phyloP scores from a whole-genome alignment of 163 green algal species.

The Volvox carteri region DNA sequence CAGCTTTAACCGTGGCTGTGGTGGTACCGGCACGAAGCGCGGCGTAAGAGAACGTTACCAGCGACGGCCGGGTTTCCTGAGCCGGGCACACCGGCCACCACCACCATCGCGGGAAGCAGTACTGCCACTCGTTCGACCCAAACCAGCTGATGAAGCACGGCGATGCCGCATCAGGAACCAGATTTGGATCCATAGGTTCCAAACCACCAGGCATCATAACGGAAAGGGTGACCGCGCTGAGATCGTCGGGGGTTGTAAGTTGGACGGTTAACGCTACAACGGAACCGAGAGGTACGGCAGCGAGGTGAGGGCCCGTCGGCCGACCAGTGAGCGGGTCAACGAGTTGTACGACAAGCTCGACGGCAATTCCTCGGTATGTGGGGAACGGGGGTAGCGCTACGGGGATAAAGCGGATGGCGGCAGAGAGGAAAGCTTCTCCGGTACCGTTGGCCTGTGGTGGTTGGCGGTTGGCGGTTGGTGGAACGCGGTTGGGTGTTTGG shows the following conservation, averaged over 20 bases:
- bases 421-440: slow-evolving; percentile 69
- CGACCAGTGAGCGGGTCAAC: slow-evolving; percentile 19
- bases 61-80: slow-evolving; percentile 64
- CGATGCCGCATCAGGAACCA: slow-evolving; percentile 1
- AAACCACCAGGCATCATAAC: slow-evolving; percentile 70
- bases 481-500: no score
- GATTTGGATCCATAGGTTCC: slow-evolving; percentile 69
- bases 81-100: slow-evolving; percentile 56
- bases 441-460: slow-evolving; percentile 53
- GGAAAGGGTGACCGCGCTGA: slow-evolving; percentile 61
- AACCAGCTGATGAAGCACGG: background rate
- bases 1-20: slow-evolving; percentile 64
- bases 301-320: background rate
- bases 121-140: background rate
- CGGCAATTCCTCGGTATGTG: slow-evolving; percentile 71
- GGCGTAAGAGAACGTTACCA: slow-evolving; percentile 67
- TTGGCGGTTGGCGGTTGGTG: no score
- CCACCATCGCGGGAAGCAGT: slow-evolving; percentile 35
- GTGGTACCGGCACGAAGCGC: slow-evolving; percentile 63
- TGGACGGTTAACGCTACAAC: slow-evolving; percentile 62
- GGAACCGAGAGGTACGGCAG: slow-evolving; percentile 37
- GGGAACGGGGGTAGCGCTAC: slow-evolving; percentile 64
- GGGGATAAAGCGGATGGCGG: slow-evolving; percentile 68
- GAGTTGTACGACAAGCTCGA: slow-evolving; percentile 64
- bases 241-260: slow-evolving; percentile 68